Evolutionary conservation across 2,329 filamentous ascomycete genomes (phyloP).

Genomic region (Sporothrix brunneoviolacea): DNA sequence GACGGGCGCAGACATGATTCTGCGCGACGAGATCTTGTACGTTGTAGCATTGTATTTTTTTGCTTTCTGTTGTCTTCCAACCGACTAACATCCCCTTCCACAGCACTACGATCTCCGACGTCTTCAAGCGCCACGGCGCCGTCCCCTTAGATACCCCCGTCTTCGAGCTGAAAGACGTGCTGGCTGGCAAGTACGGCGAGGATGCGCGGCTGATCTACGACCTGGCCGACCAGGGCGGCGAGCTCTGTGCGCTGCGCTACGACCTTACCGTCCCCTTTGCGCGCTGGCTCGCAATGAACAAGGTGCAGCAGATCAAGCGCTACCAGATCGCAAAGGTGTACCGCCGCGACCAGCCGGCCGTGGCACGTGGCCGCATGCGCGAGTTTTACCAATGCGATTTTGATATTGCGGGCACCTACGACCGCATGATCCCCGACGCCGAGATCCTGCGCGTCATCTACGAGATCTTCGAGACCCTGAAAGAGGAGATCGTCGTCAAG

Average conservation of each 20-base stretch:
- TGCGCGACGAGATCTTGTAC: constrained; percentile 60
- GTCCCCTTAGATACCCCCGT: constrained; percentile 66
- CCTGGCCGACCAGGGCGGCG: constrained; percentile 74
- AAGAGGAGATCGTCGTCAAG: constrained; percentile 73
- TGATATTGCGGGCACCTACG: constrained; percentile 83
- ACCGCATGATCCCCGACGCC: constrained; percentile 86
- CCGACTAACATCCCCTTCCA: neutral
- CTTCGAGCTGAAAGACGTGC: constrained; percentile 70
- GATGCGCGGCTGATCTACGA: constrained; percentile 68
- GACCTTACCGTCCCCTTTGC: constrained; percentile 63
- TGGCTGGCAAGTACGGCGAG: constrained; percentile 50
- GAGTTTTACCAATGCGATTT: constrained; percentile 98
- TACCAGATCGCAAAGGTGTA: constrained; percentile 96
- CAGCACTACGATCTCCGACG: constrained; percentile 20
- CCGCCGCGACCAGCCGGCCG: constrained; percentile 44
- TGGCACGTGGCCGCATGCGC: constrained; percentile 87
- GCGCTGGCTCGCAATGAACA: constrained; percentile 88
- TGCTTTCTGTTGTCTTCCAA: too few relatives aligned
- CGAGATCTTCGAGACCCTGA: constrained; percentile 76
- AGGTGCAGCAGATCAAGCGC: constrained; percentile 78
- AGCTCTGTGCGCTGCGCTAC: constrained; percentile 74
- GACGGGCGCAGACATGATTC: constrained; percentile 59
- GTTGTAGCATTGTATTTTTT: neutral
- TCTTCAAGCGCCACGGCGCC: constrained; percentile 54
- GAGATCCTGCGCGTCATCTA: constrained; percentile 79